Evolutionary conservation across 1,284 basidiomycete species (phyloP).

Genomic region (Cryptococcus amylolentus): DNA sequence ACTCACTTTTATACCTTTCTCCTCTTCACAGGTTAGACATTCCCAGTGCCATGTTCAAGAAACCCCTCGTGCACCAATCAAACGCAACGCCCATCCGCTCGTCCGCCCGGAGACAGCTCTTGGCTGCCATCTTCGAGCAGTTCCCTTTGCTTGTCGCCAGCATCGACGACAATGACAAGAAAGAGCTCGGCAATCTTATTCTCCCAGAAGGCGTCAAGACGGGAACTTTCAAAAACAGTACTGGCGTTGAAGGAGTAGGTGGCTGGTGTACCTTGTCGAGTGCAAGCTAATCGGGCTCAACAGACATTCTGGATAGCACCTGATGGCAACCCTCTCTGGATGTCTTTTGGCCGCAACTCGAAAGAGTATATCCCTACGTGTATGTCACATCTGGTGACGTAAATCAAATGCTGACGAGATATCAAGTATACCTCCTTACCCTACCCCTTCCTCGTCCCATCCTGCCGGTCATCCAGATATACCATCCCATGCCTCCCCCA

Average conservation of each 20-base stretch:
- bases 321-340: slow-evolving; percentile 77
- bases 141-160: slow-evolving; percentile 25
- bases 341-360: slow-evolving; percentile 60
- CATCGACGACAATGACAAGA: slow-evolving; percentile 13
- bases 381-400: slow-evolving; percentile 55
- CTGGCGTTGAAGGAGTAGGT: slow-evolving; percentile 43
- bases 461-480: slow-evolving; percentile 41
- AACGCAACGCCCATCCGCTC: slow-evolving; percentile 48
- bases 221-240: slow-evolving; percentile 41
- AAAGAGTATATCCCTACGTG: slow-evolving; percentile 65
- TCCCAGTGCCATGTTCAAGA: slow-evolving; percentile 44
- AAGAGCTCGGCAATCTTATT: slow-evolving; percentile 38
- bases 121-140: slow-evolving; percentile 31
- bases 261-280: not conserved
- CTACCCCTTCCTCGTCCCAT: slow-evolving; percentile 24
- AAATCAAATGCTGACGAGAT: not conserved
- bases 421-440: slow-evolving; percentile 50
- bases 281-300: slow-evolving; percentile 44
- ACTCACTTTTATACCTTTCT: not conserved
- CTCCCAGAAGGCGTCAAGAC: slow-evolving; percentile 44
- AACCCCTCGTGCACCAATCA: slow-evolving; percentile 44
- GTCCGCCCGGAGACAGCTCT: slow-evolving; percentile 43
- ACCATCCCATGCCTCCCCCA: slow-evolving; percentile 44
- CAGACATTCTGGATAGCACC: slow-evolving; percentile 45
- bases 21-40: not conserved